Evolutionary conservation across 2,329 filamentous ascomycete species (phyloP), one percentile per base, ranked within the genome.

Genomic region (Pseudopyrenochaeta lycopersici): DNA sequence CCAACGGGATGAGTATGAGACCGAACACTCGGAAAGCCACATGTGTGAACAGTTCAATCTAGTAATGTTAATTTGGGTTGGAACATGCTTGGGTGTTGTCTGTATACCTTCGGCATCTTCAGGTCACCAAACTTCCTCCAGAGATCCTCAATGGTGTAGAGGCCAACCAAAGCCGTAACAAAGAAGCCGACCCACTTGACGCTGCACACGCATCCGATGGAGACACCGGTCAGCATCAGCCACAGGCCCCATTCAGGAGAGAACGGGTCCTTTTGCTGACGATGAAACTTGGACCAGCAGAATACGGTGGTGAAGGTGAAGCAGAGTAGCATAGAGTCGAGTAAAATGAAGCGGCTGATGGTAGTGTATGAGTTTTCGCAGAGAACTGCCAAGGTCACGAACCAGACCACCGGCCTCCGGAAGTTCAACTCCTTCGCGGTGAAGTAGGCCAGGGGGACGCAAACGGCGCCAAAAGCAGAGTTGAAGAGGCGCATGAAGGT

Each of bases 361-460:
- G 96, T 98, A 43, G 95, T 97, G 81, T 98, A 99, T 46, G 95
- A 98, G 82, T 99, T 99, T 78, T 99, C 95, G 82, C 92, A 99
- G 36, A 99, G 87, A 39, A 99, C 93, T 91, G 97, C 97, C 67
- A 98, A 82, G 17, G 93, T 95, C 53, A 98, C 88, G 52, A 99
- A 84, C 95, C 95, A 99, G 64, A 97, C 91, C 44, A 93, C 90
- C 36, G 92, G 89, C 63, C 90, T 88, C 73, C 87, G 88, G 73
- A 98, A 89, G 73, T 92, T 90, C 68, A 99, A 82, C 78, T 97
- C 93, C 70, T 89, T 90, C 30, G 94, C 94, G 32, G 95, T 99
- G 77, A 86, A 98, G 82, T 98, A 99, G 51, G 95, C 94, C 77
- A 99, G 80, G 15, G 95, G 95, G 41, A 99, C 88, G 73, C 92